Evolutionary conservation across 2,329 filamentous ascomycete species (phyloP).

Genomic region (Dactylellina parvicollis): DNA sequence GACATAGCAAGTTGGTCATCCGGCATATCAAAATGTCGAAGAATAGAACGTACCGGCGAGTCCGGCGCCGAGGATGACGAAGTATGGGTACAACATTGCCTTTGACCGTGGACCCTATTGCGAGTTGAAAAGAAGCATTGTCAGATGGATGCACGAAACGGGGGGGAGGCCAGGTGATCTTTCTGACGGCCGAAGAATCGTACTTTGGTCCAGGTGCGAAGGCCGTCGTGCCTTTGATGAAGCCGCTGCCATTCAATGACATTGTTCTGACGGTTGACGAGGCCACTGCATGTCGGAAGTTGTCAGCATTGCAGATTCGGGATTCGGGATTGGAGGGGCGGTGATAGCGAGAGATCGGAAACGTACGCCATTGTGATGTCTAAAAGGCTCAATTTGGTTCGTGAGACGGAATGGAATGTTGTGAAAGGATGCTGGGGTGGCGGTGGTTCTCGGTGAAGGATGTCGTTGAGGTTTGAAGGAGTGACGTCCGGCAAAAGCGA

Average conservation of each 20-base stretch:
- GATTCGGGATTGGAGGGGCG: conserved; percentile 11
- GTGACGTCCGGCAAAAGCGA: conserved; percentile 46
- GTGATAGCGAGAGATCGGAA: conserved; percentile 2
- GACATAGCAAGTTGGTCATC: conserved; percentile 3
- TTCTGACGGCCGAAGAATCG: conserved; percentile 11
- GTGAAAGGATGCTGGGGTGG: conserved; percentile 1
- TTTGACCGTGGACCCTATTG: conserved; percentile 56
- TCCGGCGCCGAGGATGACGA: conserved; percentile 55
- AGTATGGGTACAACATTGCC: conserved; percentile 57
- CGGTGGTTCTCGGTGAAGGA: conserved; percentile 3
- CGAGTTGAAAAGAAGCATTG: conserved; percentile 17
- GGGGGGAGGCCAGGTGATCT: not conserved
- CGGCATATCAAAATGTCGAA: not conserved
- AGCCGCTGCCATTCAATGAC: conserved; percentile 75
- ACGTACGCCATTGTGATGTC: conserved; percentile 52
- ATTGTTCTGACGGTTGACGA: conserved; percentile 73
- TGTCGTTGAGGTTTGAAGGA: conserved; percentile 39
- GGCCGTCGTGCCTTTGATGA: conserved; percentile 73
- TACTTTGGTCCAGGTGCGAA: conserved; percentile 75
- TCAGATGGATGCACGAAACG: conserved; percentile 18
- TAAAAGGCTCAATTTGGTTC: conserved; percentile 21
- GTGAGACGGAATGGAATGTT: not conserved
- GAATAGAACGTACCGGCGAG: conserved; percentile 45
- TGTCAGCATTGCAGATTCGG: conserved; percentile 29
- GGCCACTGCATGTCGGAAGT: conserved; percentile 60